Conservation (phyloP, 768 basidiomycete species). For the Trametes coccinea region DNA sequence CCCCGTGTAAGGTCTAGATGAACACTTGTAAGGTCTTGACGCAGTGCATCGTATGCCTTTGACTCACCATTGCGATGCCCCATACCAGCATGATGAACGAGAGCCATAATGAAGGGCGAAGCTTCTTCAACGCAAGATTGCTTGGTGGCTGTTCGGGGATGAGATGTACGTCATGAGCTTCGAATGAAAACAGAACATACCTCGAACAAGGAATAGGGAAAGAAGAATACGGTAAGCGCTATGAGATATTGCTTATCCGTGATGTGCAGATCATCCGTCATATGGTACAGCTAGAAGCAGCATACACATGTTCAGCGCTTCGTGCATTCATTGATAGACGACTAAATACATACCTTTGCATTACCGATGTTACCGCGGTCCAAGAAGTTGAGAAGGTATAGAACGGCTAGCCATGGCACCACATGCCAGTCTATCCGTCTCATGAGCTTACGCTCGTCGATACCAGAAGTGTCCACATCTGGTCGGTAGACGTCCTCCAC, state of each 20-base stretch:
- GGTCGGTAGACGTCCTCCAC: constrained; percentile 44
- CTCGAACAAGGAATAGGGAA: constrained; percentile 71
- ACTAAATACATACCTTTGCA: constrained; percentile 49
- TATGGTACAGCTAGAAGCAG: constrained; percentile 51
- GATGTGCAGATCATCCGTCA: constrained; percentile 58
- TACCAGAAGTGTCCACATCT: constrained; percentile 49
- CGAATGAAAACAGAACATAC: constrained; percentile 35
- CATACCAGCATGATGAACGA: constrained; percentile 44
- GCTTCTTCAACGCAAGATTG: constrained; percentile 57
- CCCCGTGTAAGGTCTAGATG: constrained; percentile 59
- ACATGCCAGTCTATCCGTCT: constrained; percentile 65
- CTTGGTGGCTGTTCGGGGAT: constrained; percentile 50
- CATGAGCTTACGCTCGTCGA: constrained; percentile 56
- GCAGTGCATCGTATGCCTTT: too few relatives aligned
- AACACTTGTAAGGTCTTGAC: neutral
- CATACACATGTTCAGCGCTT: neutral
- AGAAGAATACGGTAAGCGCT: constrained; percentile 75
- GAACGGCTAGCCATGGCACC: constrained; percentile 72
- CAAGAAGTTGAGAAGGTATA: constrained; percentile 78
- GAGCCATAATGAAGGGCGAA: constrained; percentile 69
- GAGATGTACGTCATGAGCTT: too few relatives aligned
- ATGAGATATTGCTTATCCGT: constrained; percentile 66
- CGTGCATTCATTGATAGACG: neutral
- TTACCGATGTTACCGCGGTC: constrained; percentile 67
- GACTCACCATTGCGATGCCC: constrained; percentile 43